A percentile compares a stretch with the other conserved stretches of the same genome.
Evolutionary conservation across 2,329 filamentous ascomycete genomes (phyloP).

Genomic region (Beauveria scarabaeidicola): DNA sequence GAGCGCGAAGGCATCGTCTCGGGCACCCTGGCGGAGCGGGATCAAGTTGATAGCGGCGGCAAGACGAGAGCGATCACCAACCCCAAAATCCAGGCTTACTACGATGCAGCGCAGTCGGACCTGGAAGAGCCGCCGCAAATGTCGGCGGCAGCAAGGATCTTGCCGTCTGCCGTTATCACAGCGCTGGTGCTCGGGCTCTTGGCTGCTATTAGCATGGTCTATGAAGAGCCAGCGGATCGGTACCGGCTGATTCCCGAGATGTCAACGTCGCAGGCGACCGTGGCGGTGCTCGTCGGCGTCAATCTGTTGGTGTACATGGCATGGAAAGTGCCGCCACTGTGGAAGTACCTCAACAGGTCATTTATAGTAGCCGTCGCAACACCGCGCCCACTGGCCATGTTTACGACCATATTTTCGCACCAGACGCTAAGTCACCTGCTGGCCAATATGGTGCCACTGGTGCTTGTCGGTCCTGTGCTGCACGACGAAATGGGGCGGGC

Average conservation of each 20-base stretch:
- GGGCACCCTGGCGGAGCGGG: constrained; percentile 33
- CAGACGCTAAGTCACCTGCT: constrained; percentile 50
- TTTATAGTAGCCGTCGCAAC: constrained; percentile 57
- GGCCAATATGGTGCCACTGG: constrained; percentile 57
- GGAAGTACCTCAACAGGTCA: constrained; percentile 59
- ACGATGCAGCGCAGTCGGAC: constrained; percentile 40
- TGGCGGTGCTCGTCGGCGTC: constrained; percentile 50
- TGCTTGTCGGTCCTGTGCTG: constrained; percentile 56
- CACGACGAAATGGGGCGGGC: constrained; percentile 64
- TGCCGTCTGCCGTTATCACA: constrained; percentile 44
- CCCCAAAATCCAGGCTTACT: constrained; percentile 29
- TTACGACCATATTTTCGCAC: constrained; percentile 64
- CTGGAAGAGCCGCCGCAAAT: constrained; percentile 27
- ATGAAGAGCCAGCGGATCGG: constrained; percentile 43
- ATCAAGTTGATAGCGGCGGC: constrained; percentile 18
- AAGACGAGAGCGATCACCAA: constrained; percentile 31
- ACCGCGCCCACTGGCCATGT: constrained; percentile 51
- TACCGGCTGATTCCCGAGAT: constrained; percentile 51
- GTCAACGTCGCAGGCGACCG: constrained; percentile 54
- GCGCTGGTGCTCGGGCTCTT: constrained; percentile 35
- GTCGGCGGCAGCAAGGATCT: constrained; percentile 42
- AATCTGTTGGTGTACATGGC: constrained; percentile 49
- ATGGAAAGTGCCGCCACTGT: constrained; percentile 59
- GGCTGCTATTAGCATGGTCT: constrained; percentile 37
- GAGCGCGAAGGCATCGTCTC: constrained; percentile 28